Percentiles rank a stretch among this genome's conserved stretches.
phyloP scores from a whole-genome alignment of 2,329 filamentous ascomycete genomes.

The Hypoxylon sp. region DNA sequence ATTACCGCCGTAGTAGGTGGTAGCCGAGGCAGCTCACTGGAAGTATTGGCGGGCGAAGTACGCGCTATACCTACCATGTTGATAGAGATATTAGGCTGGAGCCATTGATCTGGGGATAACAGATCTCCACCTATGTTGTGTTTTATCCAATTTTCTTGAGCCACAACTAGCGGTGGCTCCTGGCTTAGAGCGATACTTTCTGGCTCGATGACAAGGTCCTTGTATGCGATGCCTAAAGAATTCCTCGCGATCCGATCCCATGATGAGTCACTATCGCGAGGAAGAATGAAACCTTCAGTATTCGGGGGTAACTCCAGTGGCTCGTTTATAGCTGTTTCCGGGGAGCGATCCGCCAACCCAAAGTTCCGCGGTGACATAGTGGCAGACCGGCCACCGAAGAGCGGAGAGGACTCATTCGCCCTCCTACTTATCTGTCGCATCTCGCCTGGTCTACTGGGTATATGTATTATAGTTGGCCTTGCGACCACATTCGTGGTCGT shows the following conservation, averaged over 20 bases:
- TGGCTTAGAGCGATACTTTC: conserved; percentile 11
- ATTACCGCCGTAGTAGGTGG: conserved; percentile 33
- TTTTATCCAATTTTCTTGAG: conserved; percentile 45
- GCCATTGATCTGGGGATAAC: conserved; percentile 48
- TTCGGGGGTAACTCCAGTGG: conserved; percentile 31
- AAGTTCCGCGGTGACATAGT: conserved; percentile 49
- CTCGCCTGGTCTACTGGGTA: conserved; percentile 53
- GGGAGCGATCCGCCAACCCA: conserved; percentile 31
- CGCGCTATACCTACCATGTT: conserved; percentile 39
- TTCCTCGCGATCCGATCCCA: conserved; percentile 49
- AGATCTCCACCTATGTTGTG: conserved; percentile 42
- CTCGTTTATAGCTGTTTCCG: conserved; percentile 26
- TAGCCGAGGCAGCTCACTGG: conserved; percentile 42
- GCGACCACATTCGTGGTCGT: conserved; percentile 49
- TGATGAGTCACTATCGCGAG: conserved; percentile 44
- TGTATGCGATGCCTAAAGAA: conserved; percentile 52
- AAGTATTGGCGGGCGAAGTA: conserved; percentile 31
- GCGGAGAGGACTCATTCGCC: conserved; percentile 46
- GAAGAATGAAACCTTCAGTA: conserved; percentile 24
- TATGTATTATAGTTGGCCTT: conserved; percentile 54
- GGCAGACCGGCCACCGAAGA: conserved; percentile 49
- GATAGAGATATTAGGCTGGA: conserved; percentile 34
- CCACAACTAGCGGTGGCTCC: conserved; percentile 14
- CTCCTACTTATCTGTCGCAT: conserved; percentile 50
- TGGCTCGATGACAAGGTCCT: conserved; percentile 45